Evolutionary conservation across 345 rosid species (phyloP).

Genomic region (Populus deltoides): DNA sequence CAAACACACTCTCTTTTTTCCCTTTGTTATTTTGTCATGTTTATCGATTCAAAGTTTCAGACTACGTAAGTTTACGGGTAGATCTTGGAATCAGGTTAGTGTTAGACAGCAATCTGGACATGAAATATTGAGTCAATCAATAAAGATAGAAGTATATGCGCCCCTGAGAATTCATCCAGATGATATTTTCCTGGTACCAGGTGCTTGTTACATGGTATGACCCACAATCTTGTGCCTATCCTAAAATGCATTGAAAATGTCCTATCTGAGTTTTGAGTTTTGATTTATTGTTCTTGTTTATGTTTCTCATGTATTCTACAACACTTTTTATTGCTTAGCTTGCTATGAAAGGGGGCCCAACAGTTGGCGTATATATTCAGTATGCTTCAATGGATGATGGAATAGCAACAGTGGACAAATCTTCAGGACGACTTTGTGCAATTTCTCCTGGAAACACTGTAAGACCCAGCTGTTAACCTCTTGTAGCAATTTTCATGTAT

Average conservation of each 20-base stretch:
- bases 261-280: not conserved
- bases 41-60: constrained; percentile 2
- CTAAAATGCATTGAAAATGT: not conserved
- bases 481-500: constrained; percentile 9
- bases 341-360: constrained; percentile 80
- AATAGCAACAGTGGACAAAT: constrained; percentile 55
- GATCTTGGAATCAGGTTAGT: constrained; percentile 58
- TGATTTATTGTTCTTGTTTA: constrained; percentile 5
- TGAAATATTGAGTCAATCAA: constrained; percentile 61
- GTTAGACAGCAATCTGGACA: constrained; percentile 75
- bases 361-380: constrained; percentile 61
- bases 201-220: constrained; percentile 80
- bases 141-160: constrained; percentile 84
- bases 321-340: constrained; percentile 41
- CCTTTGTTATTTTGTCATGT: too few relatives aligned
- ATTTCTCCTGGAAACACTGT: constrained; percentile 87
- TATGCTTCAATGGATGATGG: constrained; percentile 54
- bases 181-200: constrained; percentile 75
- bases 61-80: constrained; percentile 23
- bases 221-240: not conserved
- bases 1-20: too few relatives aligned
- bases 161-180: constrained; percentile 73
- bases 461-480: constrained; percentile 27
- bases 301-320: constrained; percentile 6
- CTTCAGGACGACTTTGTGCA: constrained; percentile 63